Evolutionary conservation across 2,329 filamentous ascomycete species (phyloP), one percentile per base, ranked within the genome.

Genomic region (Cordyceps militaris): DNA sequence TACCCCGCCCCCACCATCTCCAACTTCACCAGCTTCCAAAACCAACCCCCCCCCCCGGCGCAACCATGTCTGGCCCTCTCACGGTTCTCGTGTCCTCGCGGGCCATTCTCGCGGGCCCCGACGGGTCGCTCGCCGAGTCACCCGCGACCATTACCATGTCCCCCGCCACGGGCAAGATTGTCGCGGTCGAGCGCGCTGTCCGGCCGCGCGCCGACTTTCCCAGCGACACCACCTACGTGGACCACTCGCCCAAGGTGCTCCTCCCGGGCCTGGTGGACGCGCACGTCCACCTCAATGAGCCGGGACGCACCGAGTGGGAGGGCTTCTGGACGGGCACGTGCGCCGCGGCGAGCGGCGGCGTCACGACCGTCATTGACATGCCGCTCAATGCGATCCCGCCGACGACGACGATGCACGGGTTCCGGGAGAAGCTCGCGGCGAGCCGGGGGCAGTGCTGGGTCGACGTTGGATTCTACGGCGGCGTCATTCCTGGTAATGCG

Each of bases 281-380:
- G 36, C 94, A 99, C 71, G 94, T 99, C 38, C 94, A 99, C 75
- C 83, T 97, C 65, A 97, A 97, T 68, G 94, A 99, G 75, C 94
- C 94, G 0, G 94, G 94, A 43, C 84, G 94, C 58, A 97, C 93
- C 54, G 93, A 97, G 81, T 97, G 94, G 94, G 94, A 99, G 70
- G 94, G 94, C 11, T 99, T 99, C 78, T 89, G 87, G 77, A 97
- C 92, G 0, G 94, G 94, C 50, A 97, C 94, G 24, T 83, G 89
- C 65, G 94, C 94, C 34, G 94, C 94, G 4, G 94, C 94, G 11
- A 95, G 93, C 65, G 94, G 94, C 42, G 94, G 94, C 66, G 94
- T 97, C 26, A 99, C 94, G 4, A 97, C 94, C 0, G 91, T 99
- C 10, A 78, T 99, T 67, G 94, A 97, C 73, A 99, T 99, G 94